Conservation (phyloP, 1,139 yeast species). For the Yamadazyma conglobata region DNA sequence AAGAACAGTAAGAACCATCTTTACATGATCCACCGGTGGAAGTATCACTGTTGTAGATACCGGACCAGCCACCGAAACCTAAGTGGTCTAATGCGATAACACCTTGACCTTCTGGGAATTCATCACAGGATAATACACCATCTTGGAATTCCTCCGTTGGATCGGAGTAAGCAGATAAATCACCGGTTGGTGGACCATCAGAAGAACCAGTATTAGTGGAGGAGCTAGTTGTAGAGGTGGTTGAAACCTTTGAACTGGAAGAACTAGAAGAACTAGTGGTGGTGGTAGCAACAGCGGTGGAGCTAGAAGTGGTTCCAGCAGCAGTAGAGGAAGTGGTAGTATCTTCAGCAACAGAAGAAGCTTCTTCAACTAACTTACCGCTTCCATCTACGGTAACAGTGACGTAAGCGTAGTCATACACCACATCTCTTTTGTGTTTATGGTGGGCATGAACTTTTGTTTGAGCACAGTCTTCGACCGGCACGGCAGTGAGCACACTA, state of each 20-base stretch:
- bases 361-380: conserved; percentile 45
- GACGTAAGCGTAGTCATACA: conserved; percentile 79
- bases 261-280: conserved; percentile 11
- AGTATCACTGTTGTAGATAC: conserved; percentile 61
- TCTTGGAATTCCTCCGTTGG: conserved; percentile 58
- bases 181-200: conserved; percentile 44
- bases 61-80: conserved; percentile 71
- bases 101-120: conserved; percentile 72
- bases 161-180: conserved; percentile 47
- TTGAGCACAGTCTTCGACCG: conserved; percentile 22
- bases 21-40: conserved; percentile 64
- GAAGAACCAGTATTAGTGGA: conserved; percentile 4
- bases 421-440: conserved; percentile 72
- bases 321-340: conserved; percentile 17
- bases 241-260: conserved; percentile 19
- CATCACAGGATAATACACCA: conserved; percentile 58
- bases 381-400: conserved; percentile 65
- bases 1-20: conserved; percentile 78
- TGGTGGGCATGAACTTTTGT: conserved; percentile 28
- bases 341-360: conserved; percentile 16
- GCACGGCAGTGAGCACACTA: conserved; percentile 29
- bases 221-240: conserved; percentile 5
- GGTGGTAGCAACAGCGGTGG: conserved; percentile 14
- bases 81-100: conserved; percentile 57
- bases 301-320: conserved; percentile 9